A percentile compares a stretch with the other conserved stretches of the same genome.
Evolutionary conservation across 805 yeast species (phyloP).

Genomic region (baker's yeast (Saccharomyces cerevisiae)): DNA sequence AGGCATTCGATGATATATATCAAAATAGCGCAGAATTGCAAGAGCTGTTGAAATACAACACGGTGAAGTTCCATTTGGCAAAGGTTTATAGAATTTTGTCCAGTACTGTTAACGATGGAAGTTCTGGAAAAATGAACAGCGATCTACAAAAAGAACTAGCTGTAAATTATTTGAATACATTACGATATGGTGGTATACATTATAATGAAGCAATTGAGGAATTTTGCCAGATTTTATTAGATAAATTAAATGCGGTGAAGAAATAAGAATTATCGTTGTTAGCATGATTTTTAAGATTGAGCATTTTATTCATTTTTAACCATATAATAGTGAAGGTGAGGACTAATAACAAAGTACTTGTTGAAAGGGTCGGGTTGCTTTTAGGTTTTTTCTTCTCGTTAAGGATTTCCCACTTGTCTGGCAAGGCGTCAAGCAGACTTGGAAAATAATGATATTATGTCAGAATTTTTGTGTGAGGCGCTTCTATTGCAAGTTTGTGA

Average conservation of each 20-base stretch:
- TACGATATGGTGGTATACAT: slow-evolving; percentile 52
- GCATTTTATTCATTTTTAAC: neutral
- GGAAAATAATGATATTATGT: too few species aligned
- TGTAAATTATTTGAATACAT: slow-evolving; percentile 46
- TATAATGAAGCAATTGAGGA: slow-evolving; percentile 58
- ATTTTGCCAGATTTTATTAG: slow-evolving; percentile 36
- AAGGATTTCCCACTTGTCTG: too few species aligned
- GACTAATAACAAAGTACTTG: neutral
- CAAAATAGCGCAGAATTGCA: slow-evolving; percentile 36
- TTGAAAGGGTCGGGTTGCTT: too few species aligned
- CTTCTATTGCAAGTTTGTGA: too few species aligned
- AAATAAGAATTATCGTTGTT: neutral
- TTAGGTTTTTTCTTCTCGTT: too few species aligned
- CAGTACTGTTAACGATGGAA: slow-evolving; percentile 12
- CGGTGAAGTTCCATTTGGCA: slow-evolving; percentile 47
- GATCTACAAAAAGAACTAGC: slow-evolving; percentile 43
- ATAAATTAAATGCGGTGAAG: slow-evolving; percentile 2
- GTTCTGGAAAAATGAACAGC: slow-evolving; percentile 17
- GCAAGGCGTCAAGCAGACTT: too few species aligned
- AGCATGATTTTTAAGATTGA: neutral
- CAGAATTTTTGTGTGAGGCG: too few species aligned
- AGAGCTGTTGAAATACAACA: slow-evolving; percentile 37
- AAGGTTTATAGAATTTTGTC: slow-evolving; percentile 41
- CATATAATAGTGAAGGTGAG: neutral
- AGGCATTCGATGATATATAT: slow-evolving; percentile 27